Conservation (phyloP, 495 filamentous ascomycete species). For the Ramalina peruviana region DNA sequence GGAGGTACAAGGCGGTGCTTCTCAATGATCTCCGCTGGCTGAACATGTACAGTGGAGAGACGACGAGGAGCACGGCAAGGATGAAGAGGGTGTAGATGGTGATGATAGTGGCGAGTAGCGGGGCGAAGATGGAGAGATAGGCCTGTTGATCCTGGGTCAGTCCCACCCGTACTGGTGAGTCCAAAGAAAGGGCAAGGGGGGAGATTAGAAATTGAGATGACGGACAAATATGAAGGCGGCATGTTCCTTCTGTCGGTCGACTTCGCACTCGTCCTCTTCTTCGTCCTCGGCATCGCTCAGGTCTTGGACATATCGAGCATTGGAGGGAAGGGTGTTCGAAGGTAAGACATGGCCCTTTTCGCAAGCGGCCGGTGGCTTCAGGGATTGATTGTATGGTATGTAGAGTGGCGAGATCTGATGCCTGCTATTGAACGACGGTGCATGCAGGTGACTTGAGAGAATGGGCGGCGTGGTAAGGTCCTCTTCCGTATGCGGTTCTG, state of each 20-base stretch:
- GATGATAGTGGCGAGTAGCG: conserved; percentile 29
- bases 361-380: too few species aligned
- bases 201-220: background rate
- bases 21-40: conserved; percentile 24
- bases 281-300: background rate
- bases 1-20: conserved; percentile 26
- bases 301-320: too few species aligned
- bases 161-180: background rate
- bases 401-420: too few species aligned
- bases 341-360: too few species aligned
- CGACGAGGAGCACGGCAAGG: conserved; percentile 27
- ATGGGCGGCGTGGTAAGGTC: too few species aligned
- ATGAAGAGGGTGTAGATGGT: conserved; percentile 28
- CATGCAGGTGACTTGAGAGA: too few species aligned
- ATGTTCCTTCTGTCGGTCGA: conserved; percentile 11
- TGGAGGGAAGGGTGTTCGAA: too few species aligned
- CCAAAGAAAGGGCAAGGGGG: background rate
- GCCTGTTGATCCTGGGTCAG: conserved; percentile 19
- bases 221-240: conserved; percentile 20
- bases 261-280: conserved; percentile 5
- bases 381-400: too few species aligned
- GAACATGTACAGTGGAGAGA: conserved; percentile 30
- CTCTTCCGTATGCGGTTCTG: too few species aligned
- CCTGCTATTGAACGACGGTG: too few species aligned
- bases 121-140: conserved; percentile 33